These are phyloP conservation scores for Rhizophagus prolifer DNA, from an alignment of 192 early-diverging fungal genomes.

Conservation along the genomic window DNA sequence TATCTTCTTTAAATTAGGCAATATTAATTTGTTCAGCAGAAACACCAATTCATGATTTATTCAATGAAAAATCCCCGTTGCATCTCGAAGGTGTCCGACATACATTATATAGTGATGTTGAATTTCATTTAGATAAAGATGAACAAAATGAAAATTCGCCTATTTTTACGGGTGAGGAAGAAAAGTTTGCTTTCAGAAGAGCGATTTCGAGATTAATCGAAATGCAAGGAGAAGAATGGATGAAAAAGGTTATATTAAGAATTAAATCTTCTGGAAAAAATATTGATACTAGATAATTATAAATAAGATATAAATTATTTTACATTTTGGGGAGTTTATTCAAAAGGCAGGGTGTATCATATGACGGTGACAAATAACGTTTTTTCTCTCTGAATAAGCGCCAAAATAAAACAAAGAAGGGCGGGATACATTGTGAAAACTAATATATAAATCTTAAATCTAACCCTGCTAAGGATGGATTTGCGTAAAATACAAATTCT, in stretches of 20 bases:
- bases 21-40: conserved; percentile 74
- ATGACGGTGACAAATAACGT: too few relatives aligned
- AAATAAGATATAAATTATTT: too few relatives aligned
- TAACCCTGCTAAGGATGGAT: too few relatives aligned
- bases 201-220: conserved; percentile 89
- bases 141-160: conserved; percentile 51
- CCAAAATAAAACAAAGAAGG: too few relatives aligned
- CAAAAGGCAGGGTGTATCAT: too few relatives aligned
- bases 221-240: conserved; percentile 86
- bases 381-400: too few relatives aligned
- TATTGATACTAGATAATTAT: background rate
- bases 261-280: background rate
- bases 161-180: conserved; percentile 85
- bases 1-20: conserved; percentile 34
- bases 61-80: conserved; percentile 59
- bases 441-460: too few relatives aligned
- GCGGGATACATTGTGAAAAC: too few relatives aligned
- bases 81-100: conserved; percentile 46
- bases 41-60: conserved; percentile 62
- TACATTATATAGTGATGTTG: conserved; percentile 62
- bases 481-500: too few relatives aligned
- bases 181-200: conserved; percentile 94
- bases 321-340: too few relatives aligned
- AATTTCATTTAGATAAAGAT: conserved; percentile 27
- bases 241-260: conserved; percentile 32